Evolutionary conservation across 306 rosid genomes (phyloP), one percentile per base, ranked within the genome.

Genomic region (Begonia fuchsioides): DNA sequence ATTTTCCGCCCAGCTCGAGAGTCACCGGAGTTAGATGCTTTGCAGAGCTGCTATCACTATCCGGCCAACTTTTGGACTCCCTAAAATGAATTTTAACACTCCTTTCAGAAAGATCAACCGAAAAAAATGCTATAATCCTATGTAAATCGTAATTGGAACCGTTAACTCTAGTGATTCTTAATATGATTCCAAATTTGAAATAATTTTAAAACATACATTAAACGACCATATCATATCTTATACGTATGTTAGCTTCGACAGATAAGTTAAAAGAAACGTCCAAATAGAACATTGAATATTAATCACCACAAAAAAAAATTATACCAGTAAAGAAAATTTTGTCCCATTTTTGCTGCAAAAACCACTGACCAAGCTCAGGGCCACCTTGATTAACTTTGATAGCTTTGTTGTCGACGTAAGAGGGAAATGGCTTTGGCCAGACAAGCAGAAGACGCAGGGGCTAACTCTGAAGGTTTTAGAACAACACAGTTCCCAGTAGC

Each of bases 241-340:
- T n/a, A n/a, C n/a, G n/a, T n/a, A n/a, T n/a, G n/a, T n/a, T n/a
- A n/a, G n/a, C n/a, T n/a, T n/a, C n/a, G n/a, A n/a, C n/a, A 15
- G n/a, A n/a, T n/a, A n/a, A n/a, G n/a, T n/a, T n/a, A n/a, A n/a
- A n/a, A n/a, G n/a, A 20, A 6, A 20, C 3, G n/a, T n/a, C n/a
- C n/a, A n/a, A n/a, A n/a, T n/a, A n/a, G n/a, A n/a, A n/a, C n/a
- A n/a, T n/a, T n/a, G n/a, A n/a, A n/a, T n/a, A n/a, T n/a, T n/a
- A n/a, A n/a, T n/a, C n/a, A n/a, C n/a, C n/a, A n/a, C n/a, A n/a
- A 20, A 20, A 20, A 20, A 20, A 20, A 20, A 6, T 18, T 16
- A 10, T 40, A 78, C 94, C 95, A 15, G 95, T 84, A 60, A 84
- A 80, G 56, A 84, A 77, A 15, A 84, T 84, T 43, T 84, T 80